Conservation (phyloP, 2,329 filamentous ascomycete species). For the Hirsutella thompsonii region DNA sequence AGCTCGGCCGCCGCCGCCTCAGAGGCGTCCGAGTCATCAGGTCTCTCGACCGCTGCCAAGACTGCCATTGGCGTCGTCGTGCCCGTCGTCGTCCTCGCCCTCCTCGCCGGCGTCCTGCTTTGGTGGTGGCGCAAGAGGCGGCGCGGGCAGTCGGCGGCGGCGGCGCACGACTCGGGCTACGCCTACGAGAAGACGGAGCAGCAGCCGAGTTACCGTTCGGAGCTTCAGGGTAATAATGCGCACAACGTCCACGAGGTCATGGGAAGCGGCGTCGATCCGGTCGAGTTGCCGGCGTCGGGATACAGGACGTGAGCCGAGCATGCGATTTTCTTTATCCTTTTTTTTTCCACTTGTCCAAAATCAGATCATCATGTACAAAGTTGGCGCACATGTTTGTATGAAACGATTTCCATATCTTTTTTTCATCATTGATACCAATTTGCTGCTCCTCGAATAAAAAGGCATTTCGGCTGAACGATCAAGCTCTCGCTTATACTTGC, state of each 20-base stretch:
- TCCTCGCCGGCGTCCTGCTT: constrained; percentile 12
- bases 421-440: no score
- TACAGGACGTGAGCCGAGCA: neutral
- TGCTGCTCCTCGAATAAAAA: no score
- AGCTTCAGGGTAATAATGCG: neutral
- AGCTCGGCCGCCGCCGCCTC: neutral
- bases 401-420: no score
- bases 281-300: constrained; percentile 1
- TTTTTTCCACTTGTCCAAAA: no score
- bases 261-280: neutral
- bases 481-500: no score
- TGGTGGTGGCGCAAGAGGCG: constrained; percentile 12
- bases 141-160: neutral
- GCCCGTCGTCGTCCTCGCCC: constrained; percentile 14
- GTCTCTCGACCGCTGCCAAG: constrained; percentile 11
- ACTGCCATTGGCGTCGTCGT: constrained; percentile 17
- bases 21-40: neutral
- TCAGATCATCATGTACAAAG: no score
- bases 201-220: neutral
- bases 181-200: neutral
- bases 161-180: neutral
- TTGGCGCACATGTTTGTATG: no score
- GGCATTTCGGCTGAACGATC: no score
- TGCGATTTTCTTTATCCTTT: no score
- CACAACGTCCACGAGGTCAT: constrained; percentile 1